Evolutionary conservation across 805 yeast species (phyloP).

Genomic region (Saccharomyces jurei): DNA sequence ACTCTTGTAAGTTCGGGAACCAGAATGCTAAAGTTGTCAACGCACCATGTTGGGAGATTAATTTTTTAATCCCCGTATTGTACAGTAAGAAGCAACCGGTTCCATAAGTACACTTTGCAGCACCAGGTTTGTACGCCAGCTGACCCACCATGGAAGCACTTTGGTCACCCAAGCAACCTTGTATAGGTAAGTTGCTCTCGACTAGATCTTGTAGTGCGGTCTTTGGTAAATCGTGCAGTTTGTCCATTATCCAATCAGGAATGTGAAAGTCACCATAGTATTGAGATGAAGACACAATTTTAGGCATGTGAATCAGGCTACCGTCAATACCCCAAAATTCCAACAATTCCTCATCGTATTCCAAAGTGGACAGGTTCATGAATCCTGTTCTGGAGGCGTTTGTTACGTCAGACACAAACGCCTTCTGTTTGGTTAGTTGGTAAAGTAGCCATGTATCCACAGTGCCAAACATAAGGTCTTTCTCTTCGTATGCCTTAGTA

Average conservation of each 20-base stretch:
- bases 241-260: slow-evolving; percentile 38
- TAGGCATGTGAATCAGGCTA: slow-evolving; percentile 56
- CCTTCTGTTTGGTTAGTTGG: slow-evolving; percentile 62
- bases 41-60: slow-evolving; percentile 71
- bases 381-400: slow-evolving; percentile 89
- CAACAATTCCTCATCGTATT: slow-evolving; percentile 70
- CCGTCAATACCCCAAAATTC: slow-evolving; percentile 75
- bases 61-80: slow-evolving; percentile 71
- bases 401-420: slow-evolving; percentile 77
- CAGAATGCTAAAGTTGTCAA: slow-evolving; percentile 86
- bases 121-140: slow-evolving; percentile 72
- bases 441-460: slow-evolving; percentile 91
- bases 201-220: slow-evolving; percentile 43
- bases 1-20: slow-evolving; percentile 59
- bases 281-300: slow-evolving; percentile 71
- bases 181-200: slow-evolving; percentile 56
- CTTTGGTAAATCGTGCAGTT: background rate
- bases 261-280: slow-evolving; percentile 63
- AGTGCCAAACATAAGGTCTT: slow-evolving; percentile 85
- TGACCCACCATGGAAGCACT: slow-evolving; percentile 91
- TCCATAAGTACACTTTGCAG: slow-evolving; percentile 93
- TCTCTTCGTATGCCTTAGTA: slow-evolving; percentile 58
- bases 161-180: slow-evolving; percentile 93
- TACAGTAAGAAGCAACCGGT: slow-evolving; percentile 88
- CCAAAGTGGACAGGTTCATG: slow-evolving; percentile 67